Conservation (phyloP, 768 basidiomycete species). For the Psilocybe sp. region DNA sequence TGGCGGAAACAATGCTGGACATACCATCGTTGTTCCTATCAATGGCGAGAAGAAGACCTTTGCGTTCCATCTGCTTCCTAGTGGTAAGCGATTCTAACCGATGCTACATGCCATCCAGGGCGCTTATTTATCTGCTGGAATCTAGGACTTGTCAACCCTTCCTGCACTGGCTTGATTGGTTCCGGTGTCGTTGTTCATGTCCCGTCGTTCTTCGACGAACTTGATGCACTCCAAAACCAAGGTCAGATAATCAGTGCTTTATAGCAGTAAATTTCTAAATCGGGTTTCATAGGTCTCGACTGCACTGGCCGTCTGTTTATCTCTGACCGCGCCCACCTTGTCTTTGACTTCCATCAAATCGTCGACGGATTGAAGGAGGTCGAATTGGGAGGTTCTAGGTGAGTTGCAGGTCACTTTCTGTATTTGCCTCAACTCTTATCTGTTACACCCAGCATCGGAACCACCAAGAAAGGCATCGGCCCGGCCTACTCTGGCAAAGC, state of each 20-base stretch:
- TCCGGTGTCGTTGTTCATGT: conserved; percentile 95
- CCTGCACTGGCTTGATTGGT: conserved; percentile 86
- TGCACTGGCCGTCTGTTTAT: conserved; percentile 84
- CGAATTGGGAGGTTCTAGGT: conserved; percentile 89
- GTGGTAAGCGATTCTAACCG: conserved; percentile 51
- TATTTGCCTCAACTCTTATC: conserved; percentile 3
- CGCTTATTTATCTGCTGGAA: neutral
- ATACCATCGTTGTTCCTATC: conserved; percentile 88
- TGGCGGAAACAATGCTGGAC: conserved; percentile 98
- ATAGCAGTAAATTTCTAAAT: neutral
- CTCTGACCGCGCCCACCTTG: conserved; percentile 95
- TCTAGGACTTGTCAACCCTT: conserved; percentile 80
- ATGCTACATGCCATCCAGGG: neutral
- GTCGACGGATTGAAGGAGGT: conserved; percentile 98
- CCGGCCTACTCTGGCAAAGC: conserved; percentile 98
- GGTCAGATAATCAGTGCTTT: conserved; percentile 43
- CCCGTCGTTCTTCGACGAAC: conserved; percentile 91
- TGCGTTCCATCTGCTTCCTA: conserved; percentile 94
- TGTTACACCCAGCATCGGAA: conserved; percentile 73
- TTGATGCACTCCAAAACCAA: conserved; percentile 81
- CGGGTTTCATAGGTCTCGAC: conserved; percentile 60
- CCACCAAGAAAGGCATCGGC: conserved; percentile 97
- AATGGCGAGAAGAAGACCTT: conserved; percentile 78
- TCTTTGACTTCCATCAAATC: conserved; percentile 99
- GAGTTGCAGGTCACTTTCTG: conserved; percentile 2